phyloP scores from a whole-genome alignment of 2,329 filamentous ascomycete genomes.

The Acrodontium crateriforme region DNA sequence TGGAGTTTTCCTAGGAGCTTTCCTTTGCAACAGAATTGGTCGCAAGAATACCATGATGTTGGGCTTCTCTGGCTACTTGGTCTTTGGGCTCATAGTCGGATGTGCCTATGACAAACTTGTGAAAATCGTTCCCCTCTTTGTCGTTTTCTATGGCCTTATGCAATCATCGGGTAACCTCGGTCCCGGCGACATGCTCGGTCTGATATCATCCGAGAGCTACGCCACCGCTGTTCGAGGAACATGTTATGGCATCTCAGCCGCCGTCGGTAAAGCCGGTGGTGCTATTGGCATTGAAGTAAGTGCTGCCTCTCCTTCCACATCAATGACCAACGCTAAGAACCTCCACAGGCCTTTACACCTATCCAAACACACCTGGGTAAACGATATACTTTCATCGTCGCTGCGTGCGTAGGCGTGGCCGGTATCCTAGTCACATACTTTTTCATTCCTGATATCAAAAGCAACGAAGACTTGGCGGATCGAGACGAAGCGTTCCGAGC shows the following conservation, averaged over 20 bases:
- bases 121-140: slow-evolving; percentile 34
- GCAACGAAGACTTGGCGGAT: slow-evolving; percentile 30
- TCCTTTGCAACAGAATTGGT: slow-evolving; percentile 34
- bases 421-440: slow-evolving; percentile 36
- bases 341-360: slow-evolving; percentile 26
- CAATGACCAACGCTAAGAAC: too few relatives aligned
- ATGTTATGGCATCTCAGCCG: slow-evolving; percentile 39
- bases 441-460: slow-evolving; percentile 33
- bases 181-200: slow-evolving; percentile 37
- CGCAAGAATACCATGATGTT: slow-evolving; percentile 39
- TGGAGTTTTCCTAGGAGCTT: slow-evolving; percentile 37
- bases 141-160: slow-evolving; percentile 40
- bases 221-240: slow-evolving; percentile 39
- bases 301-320: too few relatives aligned
- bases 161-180: slow-evolving; percentile 37
- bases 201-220: slow-evolving; percentile 38
- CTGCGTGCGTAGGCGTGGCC: slow-evolving; percentile 36
- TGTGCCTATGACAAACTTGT: slow-evolving; percentile 35
- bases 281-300: slow-evolving; percentile 39
- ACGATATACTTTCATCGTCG: slow-evolving; percentile 36
- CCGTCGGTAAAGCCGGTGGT: slow-evolving; percentile 38
- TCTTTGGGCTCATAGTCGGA: slow-evolving; percentile 41
- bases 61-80: slow-evolving; percentile 36
- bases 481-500: slow-evolving; percentile 32
- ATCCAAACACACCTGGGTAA: slow-evolving; percentile 34